Percentiles rank a stretch among this genome's conserved stretches.
Evolutionary conservation across 768 basidiomycete species (phyloP).

Genomic region (Fibroporia radiculosa): DNA sequence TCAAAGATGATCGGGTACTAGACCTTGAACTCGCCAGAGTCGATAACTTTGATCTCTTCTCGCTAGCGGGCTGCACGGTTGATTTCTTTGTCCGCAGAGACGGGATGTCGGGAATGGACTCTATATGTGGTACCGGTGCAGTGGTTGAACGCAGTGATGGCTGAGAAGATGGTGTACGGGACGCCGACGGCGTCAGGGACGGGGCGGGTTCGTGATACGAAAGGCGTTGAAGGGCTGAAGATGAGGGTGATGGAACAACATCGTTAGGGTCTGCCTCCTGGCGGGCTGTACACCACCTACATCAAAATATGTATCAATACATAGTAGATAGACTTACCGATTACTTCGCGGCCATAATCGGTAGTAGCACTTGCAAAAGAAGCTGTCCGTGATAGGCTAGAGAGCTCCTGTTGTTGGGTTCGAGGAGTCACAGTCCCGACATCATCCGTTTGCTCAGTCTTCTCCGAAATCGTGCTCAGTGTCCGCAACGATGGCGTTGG

Average conservation of each 20-base stretch:
- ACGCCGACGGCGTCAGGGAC: conserved; percentile 42
- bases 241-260: conserved; percentile 59
- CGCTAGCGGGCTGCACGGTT: conserved; percentile 1
- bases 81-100: conserved; percentile 14
- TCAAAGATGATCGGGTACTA: conserved; percentile 31
- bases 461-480: conserved; percentile 62
- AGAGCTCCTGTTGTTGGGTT: conserved; percentile 3
- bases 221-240: conserved; percentile 55
- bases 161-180: conserved; percentile 29
- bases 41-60: conserved; percentile 56
- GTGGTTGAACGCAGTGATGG: conserved; percentile 31
- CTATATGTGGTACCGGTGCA: conserved; percentile 34
- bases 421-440: conserved; percentile 8
- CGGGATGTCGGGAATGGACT: conserved; percentile 48
- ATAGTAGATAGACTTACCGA: conserved; percentile 37
- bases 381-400: conserved; percentile 25
- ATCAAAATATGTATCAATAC: neutral
- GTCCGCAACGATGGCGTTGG: conserved; percentile 8
- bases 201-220: conserved; percentile 52
- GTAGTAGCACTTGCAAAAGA: conserved; percentile 41
- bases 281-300: conserved; percentile 8
- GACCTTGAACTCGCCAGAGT: conserved; percentile 60
- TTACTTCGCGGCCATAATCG: conserved; percentile 50
- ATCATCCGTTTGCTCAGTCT: conserved; percentile 50
- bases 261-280: conserved; percentile 41